Conservation (phyloP, 495 filamentous ascomycete species). For the Parachaetomium inaequale region DNA sequence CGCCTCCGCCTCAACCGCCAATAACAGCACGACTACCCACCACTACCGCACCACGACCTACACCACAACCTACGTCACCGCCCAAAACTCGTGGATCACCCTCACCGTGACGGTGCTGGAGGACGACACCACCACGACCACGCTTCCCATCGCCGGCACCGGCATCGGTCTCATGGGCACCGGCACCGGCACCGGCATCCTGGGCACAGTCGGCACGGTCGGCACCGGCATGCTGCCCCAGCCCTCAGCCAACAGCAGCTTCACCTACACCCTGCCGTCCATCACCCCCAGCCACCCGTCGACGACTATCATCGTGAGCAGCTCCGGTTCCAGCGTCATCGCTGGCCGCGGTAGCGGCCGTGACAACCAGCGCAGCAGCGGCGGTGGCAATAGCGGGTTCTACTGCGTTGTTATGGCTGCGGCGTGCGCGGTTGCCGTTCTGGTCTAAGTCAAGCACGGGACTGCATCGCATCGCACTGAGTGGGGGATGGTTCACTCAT, state of each 20-base stretch:
- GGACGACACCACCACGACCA: background rate
- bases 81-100: no score
- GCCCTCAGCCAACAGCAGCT: conserved; percentile 6
- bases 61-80: no score
- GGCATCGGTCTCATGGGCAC: background rate
- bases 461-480: background rate
- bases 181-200: background rate
- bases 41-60: background rate
- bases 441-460: background rate
- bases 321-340: background rate
- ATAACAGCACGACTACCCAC: background rate
- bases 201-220: background rate
- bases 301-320: background rate
- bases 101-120: background rate
- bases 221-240: conserved; percentile 3
- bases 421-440: background rate
- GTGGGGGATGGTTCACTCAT: no score
- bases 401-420: conserved; percentile 13
- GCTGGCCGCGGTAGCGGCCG: background rate
- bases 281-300: no score
- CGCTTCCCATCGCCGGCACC: background rate
- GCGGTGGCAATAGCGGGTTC: background rate
- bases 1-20: background rate
- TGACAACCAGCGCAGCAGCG: background rate
- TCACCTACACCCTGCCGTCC: conserved; percentile 2